Evolutionary conservation across 768 basidiomycete species (phyloP).

Genomic region (Dioszegia aurantiaca): DNA sequence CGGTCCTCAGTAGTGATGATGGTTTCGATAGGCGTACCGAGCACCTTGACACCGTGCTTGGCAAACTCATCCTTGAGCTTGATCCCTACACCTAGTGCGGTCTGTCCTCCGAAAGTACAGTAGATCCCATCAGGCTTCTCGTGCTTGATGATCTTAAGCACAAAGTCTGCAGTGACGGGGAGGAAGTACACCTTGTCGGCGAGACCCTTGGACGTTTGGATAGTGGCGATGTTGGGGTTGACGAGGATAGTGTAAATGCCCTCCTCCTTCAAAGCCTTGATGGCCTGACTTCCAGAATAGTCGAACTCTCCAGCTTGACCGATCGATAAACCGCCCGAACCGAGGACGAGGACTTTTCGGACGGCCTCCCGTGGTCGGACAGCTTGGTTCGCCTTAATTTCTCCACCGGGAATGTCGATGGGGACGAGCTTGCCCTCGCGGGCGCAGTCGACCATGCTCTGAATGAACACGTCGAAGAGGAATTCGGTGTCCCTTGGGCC

Average conservation of each 20-base stretch:
- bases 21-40: conserved; percentile 95
- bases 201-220: conserved; percentile 92
- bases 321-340: conserved; percentile 95
- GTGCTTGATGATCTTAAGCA: conserved; percentile 95
- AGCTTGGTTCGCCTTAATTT: conserved; percentile 68
- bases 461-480: conserved; percentile 95
- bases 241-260: conserved; percentile 98
- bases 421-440: conserved; percentile 52
- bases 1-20: conserved; percentile 97
- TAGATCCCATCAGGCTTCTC: conserved; percentile 99
- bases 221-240: conserved; percentile 99
- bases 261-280: conserved; percentile 98
- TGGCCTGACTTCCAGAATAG: conserved; percentile 98
- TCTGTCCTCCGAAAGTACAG: conserved; percentile 97
- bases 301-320: conserved; percentile 99
- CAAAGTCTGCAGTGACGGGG: conserved; percentile 95
- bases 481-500: conserved; percentile 98
- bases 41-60: conserved; percentile 80
- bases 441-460: conserved; percentile 73
- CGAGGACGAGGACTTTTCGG: conserved; percentile 91
- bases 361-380: conserved; percentile 64
- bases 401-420: conserved; percentile 56
- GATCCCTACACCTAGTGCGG: conserved; percentile 92
- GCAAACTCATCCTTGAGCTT: conserved; percentile 96
- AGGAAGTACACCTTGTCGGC: conserved; percentile 99